These are phyloP conservation scores for Kandelia obovata DNA, from an alignment of 345 rosid genomes.

Conservation along the genomic window DNA sequence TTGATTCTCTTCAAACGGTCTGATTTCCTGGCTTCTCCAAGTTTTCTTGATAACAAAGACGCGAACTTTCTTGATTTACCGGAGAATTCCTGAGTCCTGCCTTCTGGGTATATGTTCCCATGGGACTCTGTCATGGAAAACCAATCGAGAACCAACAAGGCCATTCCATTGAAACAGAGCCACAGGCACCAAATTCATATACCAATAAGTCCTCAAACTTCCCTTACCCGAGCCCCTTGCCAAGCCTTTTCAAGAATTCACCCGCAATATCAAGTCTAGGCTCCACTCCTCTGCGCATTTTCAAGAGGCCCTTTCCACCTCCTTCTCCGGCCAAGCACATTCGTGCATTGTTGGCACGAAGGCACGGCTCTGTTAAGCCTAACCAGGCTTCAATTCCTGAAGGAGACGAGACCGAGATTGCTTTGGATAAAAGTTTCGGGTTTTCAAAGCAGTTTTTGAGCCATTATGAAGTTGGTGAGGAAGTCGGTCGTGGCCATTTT, in stretches of 20 bases:
- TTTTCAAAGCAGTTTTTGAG: conserved; percentile 61
- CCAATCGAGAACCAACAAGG: conserved; percentile 46
- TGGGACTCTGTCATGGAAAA: conserved; percentile 96
- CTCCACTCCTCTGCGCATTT: conserved; percentile 83
- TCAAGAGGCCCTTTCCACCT: conserved; percentile 96
- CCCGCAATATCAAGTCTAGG: conserved; percentile 71
- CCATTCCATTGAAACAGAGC: conserved; percentile 39
- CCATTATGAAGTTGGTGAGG: conserved; percentile 82
- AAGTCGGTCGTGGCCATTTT: conserved; percentile 92
- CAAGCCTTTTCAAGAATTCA: conserved; percentile 77
- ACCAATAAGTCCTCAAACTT: conserved; percentile 53
- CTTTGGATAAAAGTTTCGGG: conserved; percentile 82
- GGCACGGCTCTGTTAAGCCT: conserved; percentile 82
- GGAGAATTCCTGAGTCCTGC: conserved; percentile 9
- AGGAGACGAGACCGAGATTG: conserved; percentile 67
- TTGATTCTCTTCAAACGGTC: conserved; percentile 10
- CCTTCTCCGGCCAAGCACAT: conserved; percentile 98
- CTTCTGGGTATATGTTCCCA: conserved; percentile 27
- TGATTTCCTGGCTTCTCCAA: conserved; percentile 1
- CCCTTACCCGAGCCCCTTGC: conserved; percentile 89
- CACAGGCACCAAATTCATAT: conserved; percentile 32
- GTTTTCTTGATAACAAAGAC: conserved; percentile 13
- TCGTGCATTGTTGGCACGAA: conserved; percentile 70
- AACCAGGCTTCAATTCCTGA: conserved; percentile 84
- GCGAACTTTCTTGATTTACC: conserved; percentile 6